These are phyloP conservation scores for Mesembryanthemum crystallinum DNA, from an alignment of 148 eudicot species.

Conservation along the genomic window DNA sequence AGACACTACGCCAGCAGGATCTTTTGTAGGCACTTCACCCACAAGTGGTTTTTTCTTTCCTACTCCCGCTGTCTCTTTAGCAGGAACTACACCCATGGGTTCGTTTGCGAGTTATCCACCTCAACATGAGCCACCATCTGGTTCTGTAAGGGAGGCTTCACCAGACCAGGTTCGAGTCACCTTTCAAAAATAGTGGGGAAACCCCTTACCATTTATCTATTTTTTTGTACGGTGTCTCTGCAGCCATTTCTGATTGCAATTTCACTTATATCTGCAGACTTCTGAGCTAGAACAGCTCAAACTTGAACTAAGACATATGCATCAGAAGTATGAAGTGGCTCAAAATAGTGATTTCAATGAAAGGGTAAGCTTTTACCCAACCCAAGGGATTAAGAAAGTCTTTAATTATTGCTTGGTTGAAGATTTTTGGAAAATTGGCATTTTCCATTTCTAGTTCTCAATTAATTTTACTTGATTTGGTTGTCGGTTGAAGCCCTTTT, in stretches of 20 bases:
- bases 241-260: slow-evolving; percentile 4
- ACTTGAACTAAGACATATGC: slow-evolving; percentile 63
- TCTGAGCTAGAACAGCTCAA: slow-evolving; percentile 76
- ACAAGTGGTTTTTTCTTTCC: neutral
- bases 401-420: neutral
- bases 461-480: too few relatives aligned
- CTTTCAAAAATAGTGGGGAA: too few relatives aligned
- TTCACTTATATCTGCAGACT: slow-evolving; percentile 37
- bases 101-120: slow-evolving; percentile 33
- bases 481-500: too few relatives aligned
- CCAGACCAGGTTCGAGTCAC: slow-evolving; percentile 13
- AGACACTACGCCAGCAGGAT: slow-evolving; percentile 1
- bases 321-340: slow-evolving; percentile 75
- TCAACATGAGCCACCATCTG: neutral
- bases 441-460: too few relatives aligned
- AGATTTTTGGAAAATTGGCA: too few relatives aligned
- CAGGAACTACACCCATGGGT: slow-evolving; percentile 7
- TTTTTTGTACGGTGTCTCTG: neutral
- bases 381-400: neutral
- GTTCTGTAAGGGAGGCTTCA: neutral
- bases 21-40: slow-evolving; percentile 10
- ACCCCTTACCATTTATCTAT: too few relatives aligned
- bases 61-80: slow-evolving; percentile 1
- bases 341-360: slow-evolving; percentile 69
- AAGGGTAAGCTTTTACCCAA: slow-evolving; percentile 44